These are phyloP conservation scores for Moricandia moricandioides DNA, from an alignment of 345 rosid species.

Conservation along the genomic window DNA sequence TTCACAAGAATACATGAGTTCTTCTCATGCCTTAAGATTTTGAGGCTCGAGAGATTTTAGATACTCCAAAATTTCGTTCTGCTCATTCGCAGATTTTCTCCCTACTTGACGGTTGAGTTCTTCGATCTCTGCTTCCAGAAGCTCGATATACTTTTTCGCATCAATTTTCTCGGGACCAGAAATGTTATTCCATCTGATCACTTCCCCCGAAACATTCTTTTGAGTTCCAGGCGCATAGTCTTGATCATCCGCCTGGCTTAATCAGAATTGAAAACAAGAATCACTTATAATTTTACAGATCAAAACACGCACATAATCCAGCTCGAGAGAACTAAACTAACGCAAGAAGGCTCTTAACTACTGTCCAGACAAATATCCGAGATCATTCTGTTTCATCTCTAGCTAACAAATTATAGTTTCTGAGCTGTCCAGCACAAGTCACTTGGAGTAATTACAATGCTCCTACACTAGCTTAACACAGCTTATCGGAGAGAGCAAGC, in stretches of 20 bases:
- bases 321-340: not conserved
- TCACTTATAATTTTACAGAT: not conserved
- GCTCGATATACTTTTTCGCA: conserved; percentile 83
- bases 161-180: conserved; percentile 91
- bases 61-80: conserved; percentile 83
- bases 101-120: conserved; percentile 78
- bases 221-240: conserved; percentile 94
- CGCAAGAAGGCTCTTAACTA: not conserved
- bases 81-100: conserved; percentile 60
- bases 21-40: conserved; percentile 70
- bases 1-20: not conserved
- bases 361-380: not conserved
- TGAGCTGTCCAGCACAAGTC: not conserved
- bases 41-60: conserved; percentile 92
- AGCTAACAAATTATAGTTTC: not conserved
- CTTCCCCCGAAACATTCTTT: conserved; percentile 92
- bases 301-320: not conserved
- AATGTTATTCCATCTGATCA: conserved; percentile 81
- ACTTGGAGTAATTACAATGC: no score
- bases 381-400: not conserved
- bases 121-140: conserved; percentile 94
- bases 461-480: not conserved
- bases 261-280: conserved; percentile 11
- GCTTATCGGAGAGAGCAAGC: not conserved
- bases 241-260: conserved; percentile 47